phyloP scores from a whole-genome alignment of 2,329 filamentous ascomycete species.

The Penicillium corylophilum region DNA sequence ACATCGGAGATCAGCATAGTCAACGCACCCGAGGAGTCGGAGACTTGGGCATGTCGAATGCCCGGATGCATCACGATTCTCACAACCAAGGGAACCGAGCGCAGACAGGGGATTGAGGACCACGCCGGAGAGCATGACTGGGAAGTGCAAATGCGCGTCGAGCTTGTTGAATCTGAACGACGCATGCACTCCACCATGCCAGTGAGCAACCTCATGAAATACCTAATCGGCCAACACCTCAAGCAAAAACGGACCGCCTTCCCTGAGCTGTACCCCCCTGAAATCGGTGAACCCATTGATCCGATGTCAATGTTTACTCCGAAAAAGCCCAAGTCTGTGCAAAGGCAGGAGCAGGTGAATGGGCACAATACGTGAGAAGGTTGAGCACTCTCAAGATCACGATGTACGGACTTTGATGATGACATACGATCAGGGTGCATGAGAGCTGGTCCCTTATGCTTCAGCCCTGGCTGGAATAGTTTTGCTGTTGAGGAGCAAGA shows the following conservation, averaged over 20 bases:
- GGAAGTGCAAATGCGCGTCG: constrained; percentile 26
- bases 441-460: not conserved
- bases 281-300: not conserved
- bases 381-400: constrained; percentile 1
- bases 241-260: constrained; percentile 25
- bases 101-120: constrained; percentile 20
- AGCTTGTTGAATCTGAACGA: constrained; percentile 23
- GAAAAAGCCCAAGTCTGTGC: not conserved
- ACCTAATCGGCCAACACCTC: constrained; percentile 21
- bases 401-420: constrained; percentile 1
- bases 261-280: constrained; percentile 19
- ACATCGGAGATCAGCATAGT: not conserved
- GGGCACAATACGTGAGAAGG: constrained; percentile 1
- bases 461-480: not conserved
- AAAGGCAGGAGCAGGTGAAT: not conserved
- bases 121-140: constrained; percentile 26
- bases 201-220: constrained; percentile 25
- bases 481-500: not conserved
- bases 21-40: constrained; percentile 5
- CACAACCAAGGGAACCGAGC: constrained; percentile 14
- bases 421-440: not conserved
- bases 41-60: constrained; percentile 23
- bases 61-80: constrained; percentile 19
- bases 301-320: not conserved
- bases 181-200: constrained; percentile 24